Evolutionary conservation across 345 rosid species (phyloP), one percentile per base, ranked within the genome.

Genomic region (Corymbia maculata): DNA sequence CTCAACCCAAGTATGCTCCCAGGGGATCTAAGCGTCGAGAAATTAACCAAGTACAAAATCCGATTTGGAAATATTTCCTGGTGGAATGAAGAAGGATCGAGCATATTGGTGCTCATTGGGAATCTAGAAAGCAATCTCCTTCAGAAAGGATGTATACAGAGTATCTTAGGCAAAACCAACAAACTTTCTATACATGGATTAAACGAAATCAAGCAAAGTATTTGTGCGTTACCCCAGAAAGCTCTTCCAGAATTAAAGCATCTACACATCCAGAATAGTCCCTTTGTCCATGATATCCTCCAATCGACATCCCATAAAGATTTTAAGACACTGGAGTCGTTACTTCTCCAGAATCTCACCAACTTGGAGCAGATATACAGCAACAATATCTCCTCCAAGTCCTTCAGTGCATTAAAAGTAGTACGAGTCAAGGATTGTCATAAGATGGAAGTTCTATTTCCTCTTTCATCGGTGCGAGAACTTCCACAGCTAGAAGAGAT

Each of bases 241-340:
- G 22, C 6, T 4, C 7, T 30, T 68, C 44, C 6, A 68, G 0
- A 15, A 66, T 66, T 66, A 66, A 66, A 66, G 6, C 44, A 7
- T 68, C 19, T 15, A 68, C 0, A 0, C 0, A 1, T 68, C 11
- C 0, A 0, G 1, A 1, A 0, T 30, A 7, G 6, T 30, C 22
- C 79, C 22, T 68, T 22, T 0, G 0, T 68, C 44, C 44, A 8
- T 68, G 30, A 30, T 44, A 68, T 68, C 21, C 79, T 68, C 21
- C 22, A 4, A 15, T 30, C 22, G 1, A 5, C 44, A 30, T 30
- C 44, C 36, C 36, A 7, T 68, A 8, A 1, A 7, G 0, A 16
- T 68, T 68, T 68, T 68, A 15, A 68, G 79, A 4, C 3, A 1
- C 7, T 68, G 44, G 79, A 30, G 44, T 30, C 42, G 1, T 13